Evolutionary conservation across 306 rosid species (phyloP).

Genomic region (Cucurbita ficifolia): DNA sequence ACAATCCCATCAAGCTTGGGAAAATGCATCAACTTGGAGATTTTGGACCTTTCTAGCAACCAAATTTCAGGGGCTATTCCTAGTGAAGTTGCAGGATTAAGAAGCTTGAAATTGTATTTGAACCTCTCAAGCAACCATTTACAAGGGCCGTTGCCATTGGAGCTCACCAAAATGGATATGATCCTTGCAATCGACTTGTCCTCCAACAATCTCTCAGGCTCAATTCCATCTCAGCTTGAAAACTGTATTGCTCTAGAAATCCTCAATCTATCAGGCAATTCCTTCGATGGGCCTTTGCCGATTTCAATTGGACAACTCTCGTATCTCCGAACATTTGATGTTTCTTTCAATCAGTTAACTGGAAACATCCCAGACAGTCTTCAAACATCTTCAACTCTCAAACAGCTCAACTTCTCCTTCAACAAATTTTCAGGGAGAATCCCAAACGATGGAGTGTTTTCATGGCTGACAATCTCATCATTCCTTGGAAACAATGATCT

Average conservation of each 20-base stretch:
- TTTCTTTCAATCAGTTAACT: conserved; percentile 50
- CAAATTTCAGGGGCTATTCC: conserved; percentile 59
- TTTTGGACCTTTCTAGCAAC: conserved; percentile 72
- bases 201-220: conserved; percentile 53
- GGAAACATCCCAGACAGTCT: conserved; percentile 52
- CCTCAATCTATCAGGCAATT: conserved; percentile 61
- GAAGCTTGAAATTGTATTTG: conserved; percentile 81
- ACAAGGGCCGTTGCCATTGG: conserved; percentile 52
- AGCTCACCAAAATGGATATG: conserved; percentile 93
- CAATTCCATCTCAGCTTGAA: conserved; percentile 66
- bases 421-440: conserved; percentile 59
- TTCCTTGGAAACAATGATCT: conserved; percentile 46
- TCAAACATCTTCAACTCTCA: conserved; percentile 45
- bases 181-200: conserved; percentile 75
- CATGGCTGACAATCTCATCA: conserved; percentile 41
- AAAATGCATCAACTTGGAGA: conserved; percentile 63
- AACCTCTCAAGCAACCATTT: conserved; percentile 60
- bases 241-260: conserved; percentile 67
- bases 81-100: conserved; percentile 60
- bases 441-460: conserved; percentile 48
- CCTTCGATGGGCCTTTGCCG: conserved; percentile 54
- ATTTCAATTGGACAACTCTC: conserved; percentile 55
- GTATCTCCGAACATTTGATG: conserved; percentile 46
- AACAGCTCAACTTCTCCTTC: conserved; percentile 60
- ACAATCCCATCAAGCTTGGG: conserved; percentile 69